A percentile compares a stretch with the other conserved stretches of the same genome.
Conservation (phyloP, 2,329 filamentous ascomycete species). For the Blumeria hordei region DNA sequence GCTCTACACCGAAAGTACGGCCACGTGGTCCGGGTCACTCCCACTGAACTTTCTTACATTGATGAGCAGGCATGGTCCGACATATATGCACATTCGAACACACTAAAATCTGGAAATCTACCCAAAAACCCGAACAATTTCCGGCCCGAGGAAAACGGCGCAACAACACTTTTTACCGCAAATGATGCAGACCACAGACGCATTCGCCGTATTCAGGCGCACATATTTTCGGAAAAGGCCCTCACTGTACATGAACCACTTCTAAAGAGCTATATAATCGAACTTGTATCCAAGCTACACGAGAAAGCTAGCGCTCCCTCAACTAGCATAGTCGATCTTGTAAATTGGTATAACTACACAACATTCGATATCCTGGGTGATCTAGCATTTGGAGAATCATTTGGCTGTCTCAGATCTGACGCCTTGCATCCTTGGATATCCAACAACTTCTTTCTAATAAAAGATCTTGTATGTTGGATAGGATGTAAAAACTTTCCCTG, state of each 20-base stretch:
- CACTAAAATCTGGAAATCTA: background rate
- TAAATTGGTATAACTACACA: slow-evolving; percentile 15
- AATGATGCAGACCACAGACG: slow-evolving; percentile 8
- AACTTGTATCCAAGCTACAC: slow-evolving; percentile 8
- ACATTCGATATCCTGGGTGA: slow-evolving; percentile 19
- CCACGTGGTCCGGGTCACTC: background rate
- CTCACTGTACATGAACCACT: slow-evolving; percentile 13
- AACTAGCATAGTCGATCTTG: background rate
- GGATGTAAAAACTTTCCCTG: background rate
- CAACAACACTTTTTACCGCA: background rate
- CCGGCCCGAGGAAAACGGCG: background rate
- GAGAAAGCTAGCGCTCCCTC: slow-evolving; percentile 5
- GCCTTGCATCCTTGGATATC: slow-evolving; percentile 9
- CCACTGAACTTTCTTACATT: background rate
- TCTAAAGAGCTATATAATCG: slow-evolving; percentile 2
- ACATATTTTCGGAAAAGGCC: slow-evolving; percentile 15
- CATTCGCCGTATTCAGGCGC: slow-evolving; percentile 11
- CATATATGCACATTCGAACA: background rate
- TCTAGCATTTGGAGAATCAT: slow-evolving; percentile 20
- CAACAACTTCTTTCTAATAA: background rate
- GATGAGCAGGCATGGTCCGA: slow-evolving; percentile 1
- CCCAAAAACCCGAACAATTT: background rate
- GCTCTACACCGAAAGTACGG: slow-evolving; percentile 1
- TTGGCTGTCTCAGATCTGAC: slow-evolving; percentile 14
- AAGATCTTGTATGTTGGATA: background rate